These are phyloP conservation scores for Globisporangium paroecandrum DNA, from an alignment of 352 stramenopile genomes.

Conservation along the genomic window DNA sequence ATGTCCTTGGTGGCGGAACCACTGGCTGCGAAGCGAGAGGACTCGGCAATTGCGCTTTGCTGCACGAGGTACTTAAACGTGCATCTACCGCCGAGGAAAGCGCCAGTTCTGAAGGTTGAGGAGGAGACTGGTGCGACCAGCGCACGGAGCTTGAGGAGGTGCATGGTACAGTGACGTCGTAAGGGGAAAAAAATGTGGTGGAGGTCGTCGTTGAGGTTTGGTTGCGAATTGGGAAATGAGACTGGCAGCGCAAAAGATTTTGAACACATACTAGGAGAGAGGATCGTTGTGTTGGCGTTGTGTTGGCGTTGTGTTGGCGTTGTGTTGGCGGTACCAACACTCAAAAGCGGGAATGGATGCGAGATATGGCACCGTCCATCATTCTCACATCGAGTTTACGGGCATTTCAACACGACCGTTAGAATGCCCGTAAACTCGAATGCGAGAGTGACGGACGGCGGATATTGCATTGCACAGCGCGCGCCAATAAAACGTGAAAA, in stretches of 20 bases:
- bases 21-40: neutral
- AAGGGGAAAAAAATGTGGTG: neutral
- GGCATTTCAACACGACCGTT: too few relatives aligned
- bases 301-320: too few relatives aligned
- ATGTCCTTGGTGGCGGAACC: neutral
- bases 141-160: neutral
- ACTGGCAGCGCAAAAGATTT: neutral
- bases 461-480: too few relatives aligned
- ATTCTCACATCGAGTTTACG: too few relatives aligned
- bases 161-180: neutral
- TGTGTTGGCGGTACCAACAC: neutral
- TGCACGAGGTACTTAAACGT: slow-evolving; percentile 1
- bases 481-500: too few relatives aligned
- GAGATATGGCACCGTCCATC: too few relatives aligned
- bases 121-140: neutral
- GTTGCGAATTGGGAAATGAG: neutral
- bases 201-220: neutral
- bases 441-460: too few relatives aligned
- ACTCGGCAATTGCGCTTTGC: neutral
- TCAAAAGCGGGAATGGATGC: neutral
- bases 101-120: neutral
- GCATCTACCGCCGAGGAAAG: neutral
- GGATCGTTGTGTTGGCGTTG: neutral
- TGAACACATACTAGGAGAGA: neutral
- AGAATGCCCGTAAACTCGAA: too few relatives aligned